Base-by-base conservation (phyloP, 352 stramenopile species). In the Phytophthora crassamura region DNA sequence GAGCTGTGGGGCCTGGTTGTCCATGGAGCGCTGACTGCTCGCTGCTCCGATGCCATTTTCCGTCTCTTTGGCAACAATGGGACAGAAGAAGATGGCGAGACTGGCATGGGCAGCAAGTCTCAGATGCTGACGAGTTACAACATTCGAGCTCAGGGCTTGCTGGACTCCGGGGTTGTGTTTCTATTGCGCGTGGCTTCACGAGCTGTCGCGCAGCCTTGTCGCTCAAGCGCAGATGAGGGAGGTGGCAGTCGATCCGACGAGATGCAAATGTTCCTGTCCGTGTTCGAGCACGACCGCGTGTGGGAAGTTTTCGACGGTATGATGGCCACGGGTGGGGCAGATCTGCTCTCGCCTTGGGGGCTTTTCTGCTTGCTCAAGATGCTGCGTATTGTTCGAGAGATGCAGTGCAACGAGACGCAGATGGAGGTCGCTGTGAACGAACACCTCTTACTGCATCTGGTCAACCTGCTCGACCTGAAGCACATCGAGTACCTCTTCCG, bases 341-440 rank as follows among this genome's bases (percentile, higher is more conserved):
- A 93, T 50, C 59, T 91, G 5, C 41, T 97, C 39, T 96, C 88
- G 6, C 90, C 90, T 2, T 93, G 78, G 82, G 90, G 90, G 0
- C 63, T 96, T 10, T 93, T 95, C 53, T 96, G 79, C 50, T 88
- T 94, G 15, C 72, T 97, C 25, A 93, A 93, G 51, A 71, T 94
- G 51, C 74, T 94, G 45, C 79, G 83, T 12, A 84, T 86, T 51
- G 69, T 97, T 5, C 78, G 76, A 1, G 88, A 96, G 64, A 86
- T 85, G 62, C 74, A 84, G 51, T 75, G 74, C 52, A 77, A 67
- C 46, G 67, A 83, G 7, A 38, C 59, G 8, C 58, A 67, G 38
- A 75, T 83, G 47, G 80, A 90, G 49, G 45, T 77, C 0, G 60
- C 74, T 3, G 71, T 91, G 12, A 90, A 91, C 25, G 61, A 86